These are phyloP conservation scores for Capronia americana DNA, from an alignment of 2,329 filamentous ascomycete species.

Conservation along the genomic window DNA sequence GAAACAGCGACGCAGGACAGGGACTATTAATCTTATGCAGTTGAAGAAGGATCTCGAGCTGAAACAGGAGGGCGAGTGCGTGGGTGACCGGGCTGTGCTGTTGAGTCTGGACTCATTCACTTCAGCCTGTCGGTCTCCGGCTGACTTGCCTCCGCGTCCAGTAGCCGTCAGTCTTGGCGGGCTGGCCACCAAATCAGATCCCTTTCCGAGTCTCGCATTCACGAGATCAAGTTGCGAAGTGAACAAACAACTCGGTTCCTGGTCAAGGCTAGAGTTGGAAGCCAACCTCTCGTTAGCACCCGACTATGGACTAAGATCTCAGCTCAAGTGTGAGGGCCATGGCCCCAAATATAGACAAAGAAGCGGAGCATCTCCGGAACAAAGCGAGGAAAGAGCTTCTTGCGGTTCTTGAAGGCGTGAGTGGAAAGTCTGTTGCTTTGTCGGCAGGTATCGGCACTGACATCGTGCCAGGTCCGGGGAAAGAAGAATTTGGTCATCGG, in stretches of 20 bases:
- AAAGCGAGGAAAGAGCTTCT: slow-evolving; percentile 84
- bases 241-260: neutral
- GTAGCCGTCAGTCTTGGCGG: slow-evolving; percentile 20
- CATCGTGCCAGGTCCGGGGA: slow-evolving; percentile 76
- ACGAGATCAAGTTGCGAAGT: neutral
- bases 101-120: slow-evolving; percentile 17
- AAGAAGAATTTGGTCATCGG: slow-evolving; percentile 99
- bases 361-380: slow-evolving; percentile 56
- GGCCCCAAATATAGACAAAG: slow-evolving; percentile 52
- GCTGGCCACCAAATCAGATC: slow-evolving; percentile 18
- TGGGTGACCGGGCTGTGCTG: slow-evolving; percentile 24
- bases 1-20: neutral
- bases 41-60: slow-evolving; percentile 30
- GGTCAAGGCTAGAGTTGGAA: neutral
- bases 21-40: slow-evolving; percentile 8
- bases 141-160: slow-evolving; percentile 1
- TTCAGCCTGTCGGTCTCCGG: slow-evolving; percentile 12
- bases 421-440: slow-evolving; percentile 50
- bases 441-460: slow-evolving; percentile 42
- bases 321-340: slow-evolving; percentile 41
- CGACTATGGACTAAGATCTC: slow-evolving; percentile 10
- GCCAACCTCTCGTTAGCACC: slow-evolving; percentile 24
- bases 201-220: slow-evolving; percentile 6
- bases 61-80: slow-evolving; percentile 30
- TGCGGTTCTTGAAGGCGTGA: slow-evolving; percentile 90